A percentile compares a stretch with the other conserved stretches of the same genome.
These are phyloP conservation scores for Hypsizygus ulmarius DNA, from an alignment of 1,284 basidiomycete genomes.

Conservation along the genomic window DNA sequence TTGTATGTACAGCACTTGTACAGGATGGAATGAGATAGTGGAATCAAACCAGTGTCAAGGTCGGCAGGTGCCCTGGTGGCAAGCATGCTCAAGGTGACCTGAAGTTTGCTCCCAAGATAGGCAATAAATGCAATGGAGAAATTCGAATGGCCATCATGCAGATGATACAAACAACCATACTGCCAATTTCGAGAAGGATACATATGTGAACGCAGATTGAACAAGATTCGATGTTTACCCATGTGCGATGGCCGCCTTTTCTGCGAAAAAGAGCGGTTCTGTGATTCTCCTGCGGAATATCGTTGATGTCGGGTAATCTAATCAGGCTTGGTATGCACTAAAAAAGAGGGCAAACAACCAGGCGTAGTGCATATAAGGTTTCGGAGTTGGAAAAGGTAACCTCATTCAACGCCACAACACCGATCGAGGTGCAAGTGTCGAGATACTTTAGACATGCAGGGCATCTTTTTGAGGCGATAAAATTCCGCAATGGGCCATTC, in stretches of 20 bases:
- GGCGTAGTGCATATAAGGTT: constrained; percentile 23
- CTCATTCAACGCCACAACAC: constrained; percentile 20
- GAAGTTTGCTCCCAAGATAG: too few species aligned
- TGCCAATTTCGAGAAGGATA: too few species aligned
- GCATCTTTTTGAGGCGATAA: background rate
- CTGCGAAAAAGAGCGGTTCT: background rate
- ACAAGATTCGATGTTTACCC: too few species aligned
- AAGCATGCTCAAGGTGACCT: too few species aligned
- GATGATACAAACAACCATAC: too few species aligned
- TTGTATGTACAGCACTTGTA: too few species aligned
- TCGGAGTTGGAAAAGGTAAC: constrained; percentile 27
- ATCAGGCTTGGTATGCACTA: background rate
- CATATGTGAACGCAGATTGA: too few species aligned
- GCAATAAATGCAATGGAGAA: too few species aligned
- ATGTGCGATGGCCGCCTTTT: background rate
- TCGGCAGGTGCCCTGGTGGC: too few species aligned
- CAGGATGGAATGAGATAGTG: too few species aligned
- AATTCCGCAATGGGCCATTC: background rate
- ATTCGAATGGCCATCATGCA: too few species aligned
- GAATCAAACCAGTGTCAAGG: too few species aligned
- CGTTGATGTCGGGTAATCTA: background rate
- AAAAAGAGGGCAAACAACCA: constrained; percentile 2
- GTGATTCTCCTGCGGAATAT: background rate
- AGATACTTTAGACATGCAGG: background rate
- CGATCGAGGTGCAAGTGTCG: background rate